A percentile compares a stretch with the other conserved stretches of the same genome.
phyloP scores from a whole-genome alignment of 2,329 filamentous ascomycete species.

The Penicillium vulpinum region DNA sequence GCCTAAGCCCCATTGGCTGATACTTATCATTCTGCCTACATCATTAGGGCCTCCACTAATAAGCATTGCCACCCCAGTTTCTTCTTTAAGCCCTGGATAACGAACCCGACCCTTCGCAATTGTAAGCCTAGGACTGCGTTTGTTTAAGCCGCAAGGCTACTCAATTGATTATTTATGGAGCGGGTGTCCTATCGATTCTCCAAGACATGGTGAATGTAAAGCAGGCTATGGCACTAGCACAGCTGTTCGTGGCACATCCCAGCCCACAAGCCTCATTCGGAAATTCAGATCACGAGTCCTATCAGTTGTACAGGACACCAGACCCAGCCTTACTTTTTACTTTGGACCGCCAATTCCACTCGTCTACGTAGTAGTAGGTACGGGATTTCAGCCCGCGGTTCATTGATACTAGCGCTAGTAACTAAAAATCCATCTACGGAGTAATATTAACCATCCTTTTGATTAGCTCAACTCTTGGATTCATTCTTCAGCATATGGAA shows the following conservation, averaged over 20 bases:
- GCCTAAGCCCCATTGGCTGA: constrained; percentile 1
- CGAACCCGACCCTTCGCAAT: neutral
- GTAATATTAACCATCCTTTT: no score
- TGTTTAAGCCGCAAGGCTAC: neutral
- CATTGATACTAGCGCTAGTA: no score
- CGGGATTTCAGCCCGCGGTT: no score
- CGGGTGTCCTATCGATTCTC: neutral
- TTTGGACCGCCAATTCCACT: neutral
- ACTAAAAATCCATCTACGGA: no score
- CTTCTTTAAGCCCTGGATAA: neutral
- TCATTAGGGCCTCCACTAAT: neutral
- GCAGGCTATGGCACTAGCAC: neutral
- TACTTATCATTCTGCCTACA: constrained; percentile 6
- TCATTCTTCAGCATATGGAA: no score
- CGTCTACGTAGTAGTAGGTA: neutral
- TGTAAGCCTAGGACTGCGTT: neutral
- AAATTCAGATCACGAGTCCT: neutral
- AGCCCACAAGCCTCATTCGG: neutral
- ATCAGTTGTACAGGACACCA: neutral
- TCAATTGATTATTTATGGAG: constrained; percentile 1
- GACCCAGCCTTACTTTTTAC: neutral
- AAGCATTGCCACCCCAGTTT: neutral
- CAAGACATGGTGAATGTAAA: neutral
- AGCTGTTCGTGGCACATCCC: neutral
- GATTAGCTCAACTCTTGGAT: no score